Percentiles rank a stretch among this genome's conserved stretches.
These are phyloP conservation scores for Metschnikowia chrysomelidarum DNA, from an alignment of 805 yeast species.

Conservation along the genomic window DNA sequence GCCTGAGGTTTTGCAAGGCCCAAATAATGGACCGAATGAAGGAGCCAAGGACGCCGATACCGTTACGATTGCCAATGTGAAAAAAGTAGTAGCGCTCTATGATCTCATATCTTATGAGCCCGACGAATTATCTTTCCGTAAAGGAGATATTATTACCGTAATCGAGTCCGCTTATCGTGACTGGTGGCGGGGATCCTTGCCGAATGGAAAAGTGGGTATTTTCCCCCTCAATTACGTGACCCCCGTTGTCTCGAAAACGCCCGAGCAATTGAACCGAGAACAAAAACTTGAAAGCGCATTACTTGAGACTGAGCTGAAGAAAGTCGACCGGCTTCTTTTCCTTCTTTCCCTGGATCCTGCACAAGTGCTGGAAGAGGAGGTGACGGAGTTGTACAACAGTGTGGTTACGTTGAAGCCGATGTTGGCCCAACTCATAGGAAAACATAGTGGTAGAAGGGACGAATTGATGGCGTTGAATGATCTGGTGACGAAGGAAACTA, in stretches of 20 bases:
- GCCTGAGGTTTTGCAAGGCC: background rate
- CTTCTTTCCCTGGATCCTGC: constrained; percentile 42
- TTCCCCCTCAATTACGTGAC: constrained; percentile 92
- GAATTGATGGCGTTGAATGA: constrained; percentile 71
- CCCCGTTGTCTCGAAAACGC: constrained; percentile 65
- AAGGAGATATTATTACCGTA: constrained; percentile 86
- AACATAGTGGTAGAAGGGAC: constrained; percentile 72
- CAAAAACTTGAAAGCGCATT: constrained; percentile 50
- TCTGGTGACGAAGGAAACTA: constrained; percentile 67
- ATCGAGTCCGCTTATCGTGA: constrained; percentile 85
- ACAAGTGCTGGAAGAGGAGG: constrained; percentile 53
- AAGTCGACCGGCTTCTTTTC: constrained; percentile 69
- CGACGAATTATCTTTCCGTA: constrained; percentile 82
- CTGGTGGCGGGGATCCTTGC: constrained; percentile 91
- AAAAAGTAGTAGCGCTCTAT: constrained; percentile 80
- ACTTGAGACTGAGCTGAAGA: constrained; percentile 48
- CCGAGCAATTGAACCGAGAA: constrained; percentile 55
- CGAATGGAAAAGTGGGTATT: constrained; percentile 75
- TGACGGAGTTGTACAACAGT: constrained; percentile 70
- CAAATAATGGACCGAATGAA: constrained; percentile 6
- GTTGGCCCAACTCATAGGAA: constrained; percentile 71
- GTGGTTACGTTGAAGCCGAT: constrained; percentile 72
- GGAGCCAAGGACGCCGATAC: constrained; percentile 6
- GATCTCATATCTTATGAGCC: constrained; percentile 76
- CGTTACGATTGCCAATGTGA: constrained; percentile 45